Evolutionary conservation across 805 yeast species (phyloP).

Genomic region (Pichia gijzeniarum): DNA sequence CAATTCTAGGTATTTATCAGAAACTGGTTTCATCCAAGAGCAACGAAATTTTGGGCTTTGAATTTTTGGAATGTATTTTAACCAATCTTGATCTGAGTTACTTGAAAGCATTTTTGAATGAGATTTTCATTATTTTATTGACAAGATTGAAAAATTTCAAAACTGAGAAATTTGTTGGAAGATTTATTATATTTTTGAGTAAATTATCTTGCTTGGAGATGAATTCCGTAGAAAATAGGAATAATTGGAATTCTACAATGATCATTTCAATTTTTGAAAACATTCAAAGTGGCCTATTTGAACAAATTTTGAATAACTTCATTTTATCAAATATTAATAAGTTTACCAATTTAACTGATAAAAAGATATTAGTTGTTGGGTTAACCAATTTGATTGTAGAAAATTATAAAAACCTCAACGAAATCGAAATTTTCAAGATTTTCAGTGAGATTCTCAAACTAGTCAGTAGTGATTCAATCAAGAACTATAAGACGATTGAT

Average conservation of each 20-base stretch:
- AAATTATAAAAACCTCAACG: slow-evolving; percentile 34
- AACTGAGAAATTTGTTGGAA: slow-evolving; percentile 74
- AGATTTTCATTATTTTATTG: slow-evolving; percentile 68
- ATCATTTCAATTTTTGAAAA: slow-evolving; percentile 59
- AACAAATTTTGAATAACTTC: slow-evolving; percentile 42
- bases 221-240: slow-evolving; percentile 27
- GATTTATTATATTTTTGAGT: slow-evolving; percentile 58
- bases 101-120: slow-evolving; percentile 52
- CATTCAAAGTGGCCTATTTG: slow-evolving; percentile 58
- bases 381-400: slow-evolving; percentile 38
- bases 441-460: slow-evolving; percentile 37
- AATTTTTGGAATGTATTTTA: slow-evolving; percentile 66
- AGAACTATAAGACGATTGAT: slow-evolving; percentile 28
- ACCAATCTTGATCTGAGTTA: slow-evolving; percentile 43
- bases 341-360: slow-evolving; percentile 36
- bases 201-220: slow-evolving; percentile 23
- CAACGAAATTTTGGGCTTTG: slow-evolving; percentile 80
- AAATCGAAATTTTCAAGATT: slow-evolving; percentile 36
- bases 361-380: slow-evolving; percentile 44
- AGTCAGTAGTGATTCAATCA: slow-evolving; percentile 30
- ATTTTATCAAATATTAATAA: slow-evolving; percentile 44
- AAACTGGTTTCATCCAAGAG: slow-evolving; percentile 79
- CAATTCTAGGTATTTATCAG: slow-evolving; percentile 94
- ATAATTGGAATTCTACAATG: slow-evolving; percentile 35
- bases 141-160: slow-evolving; percentile 75